phyloP scores from a whole-genome alignment of 805 yeast species.

The Metschnikowia rubicola region DNA sequence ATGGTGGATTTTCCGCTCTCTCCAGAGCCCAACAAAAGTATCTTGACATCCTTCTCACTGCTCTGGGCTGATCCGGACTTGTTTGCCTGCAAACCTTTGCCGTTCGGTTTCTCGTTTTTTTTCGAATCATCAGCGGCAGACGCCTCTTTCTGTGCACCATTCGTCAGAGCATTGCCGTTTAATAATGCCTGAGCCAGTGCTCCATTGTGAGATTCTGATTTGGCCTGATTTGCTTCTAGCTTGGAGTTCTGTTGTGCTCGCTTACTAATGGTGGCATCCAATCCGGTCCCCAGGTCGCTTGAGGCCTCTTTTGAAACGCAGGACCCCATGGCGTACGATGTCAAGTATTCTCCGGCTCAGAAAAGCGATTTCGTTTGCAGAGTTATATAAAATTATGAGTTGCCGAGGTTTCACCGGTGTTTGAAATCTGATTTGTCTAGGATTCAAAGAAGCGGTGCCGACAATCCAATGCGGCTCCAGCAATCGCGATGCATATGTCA shows the following conservation, averaged over 20 bases:
- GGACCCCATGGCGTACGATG: conserved; percentile 10
- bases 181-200: not conserved
- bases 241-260: conserved; percentile 18
- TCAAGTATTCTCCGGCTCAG: not conserved
- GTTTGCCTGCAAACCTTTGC: conserved; percentile 11
- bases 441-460: not conserved
- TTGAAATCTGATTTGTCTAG: not conserved
- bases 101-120: conserved; percentile 1
- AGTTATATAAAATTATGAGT: not conserved
- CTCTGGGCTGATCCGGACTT: conserved; percentile 9
- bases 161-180: not conserved
- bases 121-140: not conserved
- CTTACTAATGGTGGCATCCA: conserved; percentile 8
- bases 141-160: conserved; percentile 3
- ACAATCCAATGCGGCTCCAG: conserved; percentile 2
- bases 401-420: not conserved
- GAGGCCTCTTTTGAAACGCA: conserved; percentile 13
- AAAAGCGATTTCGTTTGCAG: no score
- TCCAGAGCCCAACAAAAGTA: conserved; percentile 82
- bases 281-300: conserved; percentile 1
- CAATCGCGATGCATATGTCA: conserved; percentile 11
- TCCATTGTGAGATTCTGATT: not conserved
- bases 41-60: conserved; percentile 54
- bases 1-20: conserved; percentile 81
- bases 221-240: not conserved